phyloP scores from a whole-genome alignment of 2,329 filamentous ascomycete species.

The Cladosporium sp. region DNA sequence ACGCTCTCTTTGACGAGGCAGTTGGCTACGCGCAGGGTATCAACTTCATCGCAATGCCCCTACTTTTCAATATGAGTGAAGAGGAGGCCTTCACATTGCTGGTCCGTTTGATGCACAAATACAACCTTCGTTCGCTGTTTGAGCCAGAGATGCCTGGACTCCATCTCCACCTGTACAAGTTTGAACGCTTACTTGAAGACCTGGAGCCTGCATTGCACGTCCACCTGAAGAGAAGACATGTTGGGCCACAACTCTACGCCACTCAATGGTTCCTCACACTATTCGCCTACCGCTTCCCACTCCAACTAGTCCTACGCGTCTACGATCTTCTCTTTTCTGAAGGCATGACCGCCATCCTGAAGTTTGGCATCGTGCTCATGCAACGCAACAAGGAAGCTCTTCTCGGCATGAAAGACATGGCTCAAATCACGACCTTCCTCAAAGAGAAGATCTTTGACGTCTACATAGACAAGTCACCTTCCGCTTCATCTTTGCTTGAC shows the following conservation, averaged over 20 bases:
- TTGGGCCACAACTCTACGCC: constrained; percentile 89
- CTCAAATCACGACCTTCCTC: constrained; percentile 80
- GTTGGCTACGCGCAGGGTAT: constrained; percentile 98
- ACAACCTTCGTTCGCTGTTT: constrained; percentile 88
- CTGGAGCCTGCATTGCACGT: constrained; percentile 92
- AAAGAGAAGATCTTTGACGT: constrained; percentile 95
- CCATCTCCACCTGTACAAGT: constrained; percentile 90
- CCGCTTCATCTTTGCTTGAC: constrained; percentile 88
- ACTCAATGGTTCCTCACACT: constrained; percentile 99
- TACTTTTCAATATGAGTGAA: constrained; percentile 97
- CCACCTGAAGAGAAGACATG: constrained; percentile 82
- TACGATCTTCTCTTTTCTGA: constrained; percentile 95
- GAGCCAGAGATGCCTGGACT: constrained; percentile 94
- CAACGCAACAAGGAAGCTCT: constrained; percentile 83
- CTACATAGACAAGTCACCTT: constrained; percentile 93
- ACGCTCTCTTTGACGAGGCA: constrained; percentile 89
- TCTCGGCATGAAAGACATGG: constrained; percentile 87
- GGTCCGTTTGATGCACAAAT: constrained; percentile 94
- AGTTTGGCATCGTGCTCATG: constrained; percentile 94
- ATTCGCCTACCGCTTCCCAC: constrained; percentile 96
- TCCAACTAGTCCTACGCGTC: constrained; percentile 92
- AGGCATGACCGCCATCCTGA: constrained; percentile 82
- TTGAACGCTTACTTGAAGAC: constrained; percentile 91
- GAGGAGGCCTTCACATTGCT: constrained; percentile 94
- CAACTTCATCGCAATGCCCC: constrained; percentile 96